Percentiles rank a stretch among this genome's conserved stretches.
Evolutionary conservation across 768 basidiomycete species (phyloP).

Genomic region (Psilocybe tampanensis): DNA sequence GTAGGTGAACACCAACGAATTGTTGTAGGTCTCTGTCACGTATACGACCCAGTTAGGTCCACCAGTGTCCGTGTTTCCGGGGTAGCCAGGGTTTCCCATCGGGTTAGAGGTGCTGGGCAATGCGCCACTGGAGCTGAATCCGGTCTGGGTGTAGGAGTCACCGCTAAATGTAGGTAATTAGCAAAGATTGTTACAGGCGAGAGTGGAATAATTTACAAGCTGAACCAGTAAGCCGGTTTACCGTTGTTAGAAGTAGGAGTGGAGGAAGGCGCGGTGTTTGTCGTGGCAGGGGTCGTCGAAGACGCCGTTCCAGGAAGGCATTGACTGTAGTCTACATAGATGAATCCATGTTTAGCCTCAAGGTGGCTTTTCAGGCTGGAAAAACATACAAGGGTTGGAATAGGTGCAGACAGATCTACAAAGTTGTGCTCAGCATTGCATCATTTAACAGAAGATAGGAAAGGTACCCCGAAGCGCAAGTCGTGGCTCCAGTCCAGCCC

Average conservation of each 20-base stretch:
- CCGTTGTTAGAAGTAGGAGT: neutral
- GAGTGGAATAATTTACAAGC: slow-evolving; percentile 41
- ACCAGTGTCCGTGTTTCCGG: slow-evolving; percentile 54
- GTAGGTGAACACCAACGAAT: slow-evolving; percentile 56
- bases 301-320: neutral
- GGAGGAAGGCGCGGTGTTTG: neutral
- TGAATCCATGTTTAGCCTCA: neutral
- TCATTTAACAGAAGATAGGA: neutral
- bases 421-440: neutral
- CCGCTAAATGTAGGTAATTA: slow-evolving; percentile 41
- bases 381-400: neutral
- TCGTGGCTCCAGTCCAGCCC: neutral
- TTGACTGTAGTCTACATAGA: neutral
- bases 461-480: neutral
- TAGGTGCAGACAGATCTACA: neutral
- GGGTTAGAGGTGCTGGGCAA: slow-evolving; percentile 48
- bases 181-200: too few species aligned
- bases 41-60: slow-evolving; percentile 65
- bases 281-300: neutral
- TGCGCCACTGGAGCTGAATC: slow-evolving; percentile 41
- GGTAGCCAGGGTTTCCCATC: slow-evolving; percentile 56
- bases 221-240: slow-evolving; percentile 46
- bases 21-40: slow-evolving; percentile 53
- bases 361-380: too few species aligned
- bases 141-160: slow-evolving; percentile 62